These are phyloP conservation scores for Lobosporangium transversale DNA, from an alignment of 192 early-diverging fungal genomes.

Conservation along the genomic window DNA sequence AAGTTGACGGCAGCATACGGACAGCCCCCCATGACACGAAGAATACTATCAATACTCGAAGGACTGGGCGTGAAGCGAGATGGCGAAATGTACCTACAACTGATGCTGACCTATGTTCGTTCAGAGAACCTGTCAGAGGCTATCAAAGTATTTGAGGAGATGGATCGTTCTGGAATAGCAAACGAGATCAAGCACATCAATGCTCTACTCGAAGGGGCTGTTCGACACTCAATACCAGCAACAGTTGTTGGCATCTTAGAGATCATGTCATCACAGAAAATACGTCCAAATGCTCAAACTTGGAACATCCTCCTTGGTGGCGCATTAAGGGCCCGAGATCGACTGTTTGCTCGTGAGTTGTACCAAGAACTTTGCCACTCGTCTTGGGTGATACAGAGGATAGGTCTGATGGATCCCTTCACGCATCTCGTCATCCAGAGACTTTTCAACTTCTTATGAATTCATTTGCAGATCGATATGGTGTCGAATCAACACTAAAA, in stretches of 20 bases:
- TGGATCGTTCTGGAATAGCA: slow-evolving; percentile 7
- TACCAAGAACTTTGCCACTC: slow-evolving; percentile 23
- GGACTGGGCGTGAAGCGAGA: slow-evolving; percentile 23
- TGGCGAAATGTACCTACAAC: slow-evolving; percentile 14
- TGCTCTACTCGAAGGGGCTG: slow-evolving; percentile 35
- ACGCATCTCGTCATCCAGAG: slow-evolving; percentile 24
- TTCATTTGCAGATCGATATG: slow-evolving; percentile 26
- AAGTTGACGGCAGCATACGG: slow-evolving; percentile 25
- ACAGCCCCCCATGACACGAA: slow-evolving; percentile 31
- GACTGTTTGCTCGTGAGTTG: slow-evolving; percentile 11
- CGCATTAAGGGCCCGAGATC: slow-evolving; percentile 12
- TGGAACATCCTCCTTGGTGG: slow-evolving; percentile 38
- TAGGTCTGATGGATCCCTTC: slow-evolving; percentile 15
- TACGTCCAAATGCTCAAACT: slow-evolving; percentile 28
- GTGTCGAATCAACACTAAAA: slow-evolving; percentile 10
- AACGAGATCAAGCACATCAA: slow-evolving; percentile 32
- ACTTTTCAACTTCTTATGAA: slow-evolving; percentile 28
- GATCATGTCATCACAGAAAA: slow-evolving; percentile 26
- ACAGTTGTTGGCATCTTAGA: slow-evolving; percentile 38
- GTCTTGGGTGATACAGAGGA: slow-evolving; percentile 8
- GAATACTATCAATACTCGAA: slow-evolving; percentile 29
- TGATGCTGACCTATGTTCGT: slow-evolving; percentile 39
- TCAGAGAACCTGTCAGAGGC: slow-evolving; percentile 23
- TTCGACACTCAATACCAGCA: slow-evolving; percentile 8
- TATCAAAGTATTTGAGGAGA: slow-evolving; percentile 41